phyloP scores from a whole-genome alignment of 2,329 filamentous ascomycete species.

The Hymenoscyphus scutula region DNA sequence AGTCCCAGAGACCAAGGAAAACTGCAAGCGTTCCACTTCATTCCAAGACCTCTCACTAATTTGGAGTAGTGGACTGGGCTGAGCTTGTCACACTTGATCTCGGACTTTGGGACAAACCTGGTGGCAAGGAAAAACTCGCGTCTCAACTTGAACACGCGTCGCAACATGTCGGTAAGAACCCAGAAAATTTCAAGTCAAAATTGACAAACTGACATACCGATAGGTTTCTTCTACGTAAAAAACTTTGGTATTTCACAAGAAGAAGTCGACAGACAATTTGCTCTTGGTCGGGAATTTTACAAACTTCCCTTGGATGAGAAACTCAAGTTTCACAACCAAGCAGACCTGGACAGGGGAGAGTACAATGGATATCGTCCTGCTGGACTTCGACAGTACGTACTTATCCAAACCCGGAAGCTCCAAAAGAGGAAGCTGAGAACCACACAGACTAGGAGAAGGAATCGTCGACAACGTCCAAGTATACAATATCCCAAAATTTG shows the following conservation, averaged over 20 bases:
- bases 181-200: neutral
- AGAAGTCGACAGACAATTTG: slow-evolving; percentile 59
- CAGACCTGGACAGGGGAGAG: slow-evolving; percentile 49
- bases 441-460: slow-evolving; percentile 1
- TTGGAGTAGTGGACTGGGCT: slow-evolving; percentile 40
- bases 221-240: slow-evolving; percentile 57
- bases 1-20: slow-evolving; percentile 46
- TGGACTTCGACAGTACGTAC: slow-evolving; percentile 32
- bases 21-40: slow-evolving; percentile 29
- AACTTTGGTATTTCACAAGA: slow-evolving; percentile 62
- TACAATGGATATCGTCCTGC: slow-evolving; percentile 57
- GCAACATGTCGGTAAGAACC: slow-evolving; percentile 41
- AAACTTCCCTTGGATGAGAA: slow-evolving; percentile 56
- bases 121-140: slow-evolving; percentile 50
- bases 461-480: slow-evolving; percentile 54
- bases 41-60: neutral
- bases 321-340: slow-evolving; percentile 47
- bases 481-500: slow-evolving; percentile 60
- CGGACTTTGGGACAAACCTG: slow-evolving; percentile 45
- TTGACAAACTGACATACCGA: neutral
- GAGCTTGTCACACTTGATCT: slow-evolving; percentile 56
- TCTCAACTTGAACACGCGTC: slow-evolving; percentile 53
- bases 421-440: neutral
- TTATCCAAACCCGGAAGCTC: neutral
- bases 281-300: slow-evolving; percentile 58